Evolutionary conservation across 176 grass and related monocot species (phyloP).

Genomic region (Eremochloa ophiuroides): DNA sequence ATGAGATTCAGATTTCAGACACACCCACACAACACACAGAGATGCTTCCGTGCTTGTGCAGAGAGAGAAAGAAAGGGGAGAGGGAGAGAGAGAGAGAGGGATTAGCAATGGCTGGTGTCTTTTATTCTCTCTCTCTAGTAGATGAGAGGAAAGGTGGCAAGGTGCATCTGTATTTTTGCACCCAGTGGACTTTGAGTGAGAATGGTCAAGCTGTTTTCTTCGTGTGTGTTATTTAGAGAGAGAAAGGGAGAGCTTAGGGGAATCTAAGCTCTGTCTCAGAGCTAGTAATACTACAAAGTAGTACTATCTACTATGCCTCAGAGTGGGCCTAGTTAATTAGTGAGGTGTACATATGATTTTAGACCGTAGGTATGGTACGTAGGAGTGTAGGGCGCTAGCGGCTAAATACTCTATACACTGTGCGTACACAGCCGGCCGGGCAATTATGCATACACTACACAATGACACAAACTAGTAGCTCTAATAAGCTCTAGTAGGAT

Average conservation of each 20-base stretch:
- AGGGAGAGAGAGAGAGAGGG: slow-evolving; percentile 8
- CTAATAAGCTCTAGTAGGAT: too few species aligned
- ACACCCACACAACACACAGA: not conserved
- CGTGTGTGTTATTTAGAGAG: not conserved
- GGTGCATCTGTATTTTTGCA: slow-evolving; percentile 52
- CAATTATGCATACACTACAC: too few species aligned
- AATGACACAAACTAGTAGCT: too few species aligned
- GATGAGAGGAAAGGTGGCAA: slow-evolving; percentile 27
- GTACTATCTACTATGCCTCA: not conserved
- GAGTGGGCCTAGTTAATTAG: not conserved
- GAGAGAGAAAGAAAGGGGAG: slow-evolving; percentile 10
- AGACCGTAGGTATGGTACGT: too few species aligned
- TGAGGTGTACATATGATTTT: too few species aligned
- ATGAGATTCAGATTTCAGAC: slow-evolving; percentile 22
- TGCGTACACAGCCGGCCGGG: too few species aligned
- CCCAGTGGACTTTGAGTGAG: slow-evolving; percentile 53
- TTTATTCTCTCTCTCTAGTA: slow-evolving; percentile 22
- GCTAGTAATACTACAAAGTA: not conserved
- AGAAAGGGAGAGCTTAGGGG: slow-evolving; percentile 26
- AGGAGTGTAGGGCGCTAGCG: too few species aligned
- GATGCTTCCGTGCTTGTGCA: not conserved
- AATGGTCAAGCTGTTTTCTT: slow-evolving; percentile 24
- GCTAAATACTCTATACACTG: too few species aligned
- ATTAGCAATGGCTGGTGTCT: not conserved
- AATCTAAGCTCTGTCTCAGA: slow-evolving; percentile 38